Evolutionary conservation across 2,329 filamentous ascomycete genomes (phyloP), one percentile per base, ranked within the genome.

Genomic region (Penicillium sp.): DNA sequence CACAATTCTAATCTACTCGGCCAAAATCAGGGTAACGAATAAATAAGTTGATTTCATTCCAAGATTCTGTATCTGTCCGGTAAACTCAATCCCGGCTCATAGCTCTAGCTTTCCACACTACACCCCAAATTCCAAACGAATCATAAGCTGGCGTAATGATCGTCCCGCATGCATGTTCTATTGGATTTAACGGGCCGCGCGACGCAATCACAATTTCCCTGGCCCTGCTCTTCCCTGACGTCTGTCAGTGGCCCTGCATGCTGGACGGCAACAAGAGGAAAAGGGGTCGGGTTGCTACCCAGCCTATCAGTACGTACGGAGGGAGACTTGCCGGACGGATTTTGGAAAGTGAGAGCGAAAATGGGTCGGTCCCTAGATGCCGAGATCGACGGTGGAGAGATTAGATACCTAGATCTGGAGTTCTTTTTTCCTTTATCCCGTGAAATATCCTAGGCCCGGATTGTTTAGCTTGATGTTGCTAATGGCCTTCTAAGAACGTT

Each of bases 191-290:
- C 18, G 23, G 25, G 31, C 11, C 37, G 14, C n/a, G 11, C 18
- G 27, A 22, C 41, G 43, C 27, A 20, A 54, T 58, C 53, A 37
- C 22, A 53, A 56, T 56, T 55, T 58, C 51, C 51, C 52, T 41
- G 41, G 50, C 47, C 43, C 22, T 46, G 50, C 31, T 51, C 45
- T 26, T 2, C 29, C 14, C 40, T 50, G 47, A 55, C 55, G 55
- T 40, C 52, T 58, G 55, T 54, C 59, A 50, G n/a, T 18, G 45
- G 31, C 47, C 44, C 44, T 47, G 51, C 51, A 56, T 29, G 20
- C 48, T 42, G 52, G 48, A 54, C 26, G 45, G 33, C 22, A 41
- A 49, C 6, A 49, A 23, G 53, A 51, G 46, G 47, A 15, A 25
- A 31, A 37, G 22, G 25, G 22, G 45, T 8, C 35, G 47, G 33